Base-by-base conservation (phyloP, 208 protist species). In the Leptomonas pyrrhocoris region DNA sequence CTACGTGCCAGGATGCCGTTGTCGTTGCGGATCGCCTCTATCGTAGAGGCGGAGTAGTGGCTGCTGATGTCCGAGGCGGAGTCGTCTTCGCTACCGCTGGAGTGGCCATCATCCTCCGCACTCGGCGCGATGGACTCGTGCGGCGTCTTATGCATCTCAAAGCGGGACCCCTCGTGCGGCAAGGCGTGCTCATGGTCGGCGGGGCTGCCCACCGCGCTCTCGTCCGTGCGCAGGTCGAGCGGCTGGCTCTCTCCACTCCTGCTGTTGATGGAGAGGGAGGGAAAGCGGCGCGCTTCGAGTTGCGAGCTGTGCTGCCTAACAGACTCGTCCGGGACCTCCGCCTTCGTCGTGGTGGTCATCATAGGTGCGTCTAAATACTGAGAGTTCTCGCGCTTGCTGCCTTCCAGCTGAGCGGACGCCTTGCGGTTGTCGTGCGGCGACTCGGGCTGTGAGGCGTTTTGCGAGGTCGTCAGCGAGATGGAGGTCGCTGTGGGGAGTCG, bases 1-100 rank as follows among this genome's bases (percentile, higher is more conserved):
- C 43, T 45, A 18, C 74, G 53, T 2, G 60, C 46, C 18, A 90
- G 69, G 50, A 94, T 89, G 40, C 86, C 86, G 51, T 90, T 92
- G 62, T 84, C 68, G 54, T 90, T 91, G 19, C 67, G 72, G 25
- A 80, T 66, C 36, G 63, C 53, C 40, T 78, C 77, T 16, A 56
- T 31, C 36, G 74, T 36, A 42, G 48, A 66, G 15, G 55, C 13
- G 6, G 76, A 74, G 71, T 69, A 79, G 8, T 68, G 72, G 62
- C 73, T 72, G 46, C 45, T 40, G 3, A 48, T 45, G 7, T 78
- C 68, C 3, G 67, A 74, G 19, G 53, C 46, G 38, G 46, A 53
- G 21, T 64, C 60, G n/a, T 53, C 55, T 12, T 58, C 51, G 34
- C 16, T 38, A 28, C 16, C 38, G 40, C 4, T 43, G 5, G 54